phyloP scores from a whole-genome alignment of 169 alveolate genomes.

The Perkinsus marinus region DNA sequence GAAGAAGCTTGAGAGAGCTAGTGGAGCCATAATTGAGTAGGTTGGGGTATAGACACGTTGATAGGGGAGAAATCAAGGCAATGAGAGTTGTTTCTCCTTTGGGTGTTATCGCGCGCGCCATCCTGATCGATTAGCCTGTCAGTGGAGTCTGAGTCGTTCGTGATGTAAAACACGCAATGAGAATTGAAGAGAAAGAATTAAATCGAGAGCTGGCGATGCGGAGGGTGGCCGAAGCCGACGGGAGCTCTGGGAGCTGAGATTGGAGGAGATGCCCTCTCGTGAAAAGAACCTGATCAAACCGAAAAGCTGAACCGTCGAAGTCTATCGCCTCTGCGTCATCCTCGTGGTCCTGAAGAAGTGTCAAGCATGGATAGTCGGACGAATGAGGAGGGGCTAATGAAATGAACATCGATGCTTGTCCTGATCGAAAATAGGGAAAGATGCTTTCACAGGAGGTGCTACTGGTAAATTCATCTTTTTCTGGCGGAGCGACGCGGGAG shows the following conservation, averaged over 20 bases:
- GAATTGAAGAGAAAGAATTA: neutral
- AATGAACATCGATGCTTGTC: neutral
- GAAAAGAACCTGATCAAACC: neutral
- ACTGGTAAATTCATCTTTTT: neutral
- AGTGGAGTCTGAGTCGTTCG: neutral
- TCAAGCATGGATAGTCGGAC: too few relatives aligned
- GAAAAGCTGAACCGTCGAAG: neutral
- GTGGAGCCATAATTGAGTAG: slow-evolving; percentile 29
- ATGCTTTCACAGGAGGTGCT: neutral
- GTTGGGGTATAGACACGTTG: neutral
- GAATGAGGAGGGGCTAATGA: too few relatives aligned
- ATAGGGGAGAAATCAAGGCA: neutral
- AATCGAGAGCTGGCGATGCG: neutral
- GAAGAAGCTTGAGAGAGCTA: slow-evolving; percentile 20
- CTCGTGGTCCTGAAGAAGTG: neutral
- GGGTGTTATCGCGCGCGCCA: neutral
- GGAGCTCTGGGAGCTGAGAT: neutral
- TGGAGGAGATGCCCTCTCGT: neutral
- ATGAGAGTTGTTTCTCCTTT: neutral
- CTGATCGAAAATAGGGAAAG: neutral
- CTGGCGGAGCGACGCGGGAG: neutral
- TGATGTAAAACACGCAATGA: neutral
- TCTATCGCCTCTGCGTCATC: neutral
- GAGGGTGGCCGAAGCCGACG: neutral
- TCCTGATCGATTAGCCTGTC: neutral